These are phyloP conservation scores for Fusarium sororula DNA, from an alignment of 2,329 filamentous ascomycete species.

Conservation along the genomic window DNA sequence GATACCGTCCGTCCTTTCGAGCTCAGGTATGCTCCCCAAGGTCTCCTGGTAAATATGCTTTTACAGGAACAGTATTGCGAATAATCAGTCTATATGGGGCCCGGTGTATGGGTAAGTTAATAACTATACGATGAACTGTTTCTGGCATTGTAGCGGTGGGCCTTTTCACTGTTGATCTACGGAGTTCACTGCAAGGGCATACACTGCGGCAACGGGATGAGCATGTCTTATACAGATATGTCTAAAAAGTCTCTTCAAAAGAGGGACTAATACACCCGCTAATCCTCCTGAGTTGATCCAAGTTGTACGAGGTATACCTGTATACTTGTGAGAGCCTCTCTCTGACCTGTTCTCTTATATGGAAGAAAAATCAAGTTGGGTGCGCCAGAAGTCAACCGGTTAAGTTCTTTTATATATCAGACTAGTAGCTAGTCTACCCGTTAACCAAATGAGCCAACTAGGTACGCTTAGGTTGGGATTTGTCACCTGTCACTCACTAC, in stretches of 20 bases:
- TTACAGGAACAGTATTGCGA: too few species aligned
- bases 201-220: too few species aligned
- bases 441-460: too few species aligned
- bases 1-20: background rate
- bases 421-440: too few species aligned
- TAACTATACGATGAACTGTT: background rate
- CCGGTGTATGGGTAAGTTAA: background rate
- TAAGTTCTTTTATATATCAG: background rate
- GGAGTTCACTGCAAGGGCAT: background rate
- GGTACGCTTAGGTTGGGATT: too few species aligned
- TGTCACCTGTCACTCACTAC: too few species aligned
- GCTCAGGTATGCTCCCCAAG: background rate
- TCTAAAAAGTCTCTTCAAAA: background rate
- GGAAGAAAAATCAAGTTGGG: too few species aligned
- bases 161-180: background rate
- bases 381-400: background rate
- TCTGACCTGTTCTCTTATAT: background rate
- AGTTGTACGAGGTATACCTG: background rate
- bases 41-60: background rate
- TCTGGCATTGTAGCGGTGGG: fast-evolving
- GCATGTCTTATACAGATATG: background rate
- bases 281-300: background rate
- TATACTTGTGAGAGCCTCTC: background rate
- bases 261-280: background rate
- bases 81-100: background rate